Percentiles rank a stretch among this genome's conserved stretches.
Conservation (phyloP, 2,329 filamentous ascomycete genomes). For the Trichophyton mentagrophytes region DNA sequence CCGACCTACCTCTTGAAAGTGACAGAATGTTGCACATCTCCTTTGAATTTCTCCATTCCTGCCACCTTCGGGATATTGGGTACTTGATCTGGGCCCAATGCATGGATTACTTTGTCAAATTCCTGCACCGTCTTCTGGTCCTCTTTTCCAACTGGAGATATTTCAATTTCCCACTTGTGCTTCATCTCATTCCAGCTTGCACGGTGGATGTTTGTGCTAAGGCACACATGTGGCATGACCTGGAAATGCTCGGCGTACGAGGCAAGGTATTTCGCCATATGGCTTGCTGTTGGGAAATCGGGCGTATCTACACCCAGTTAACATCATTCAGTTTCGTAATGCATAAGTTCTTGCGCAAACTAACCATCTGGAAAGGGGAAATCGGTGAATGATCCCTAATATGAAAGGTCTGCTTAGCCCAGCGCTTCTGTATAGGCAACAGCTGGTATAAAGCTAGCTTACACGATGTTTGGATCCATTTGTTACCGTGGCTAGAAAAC, state of each 20-base stretch:
- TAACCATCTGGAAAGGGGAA: not conserved
- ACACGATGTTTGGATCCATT: not conserved
- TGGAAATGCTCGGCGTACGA: conserved; percentile 13
- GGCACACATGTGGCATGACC: conserved; percentile 5
- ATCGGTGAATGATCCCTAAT: not conserved
- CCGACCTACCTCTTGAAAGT: not conserved
- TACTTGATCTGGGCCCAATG: conserved; percentile 18
- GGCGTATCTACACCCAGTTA: conserved; percentile 6
- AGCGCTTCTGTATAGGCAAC: not conserved
- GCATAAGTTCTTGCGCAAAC: not conserved
- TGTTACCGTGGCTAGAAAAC: not conserved
- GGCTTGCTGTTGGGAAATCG: conserved; percentile 4
- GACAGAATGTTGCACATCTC: not conserved
- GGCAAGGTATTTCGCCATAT: conserved; percentile 13
- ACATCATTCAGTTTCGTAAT: not conserved
- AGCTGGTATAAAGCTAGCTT: not conserved
- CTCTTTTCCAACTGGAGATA: not conserved
- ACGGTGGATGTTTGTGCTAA: conserved; percentile 9
- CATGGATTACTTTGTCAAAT: conserved; percentile 27
- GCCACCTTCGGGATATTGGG: conserved; percentile 14
- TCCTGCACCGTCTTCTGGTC: not conserved
- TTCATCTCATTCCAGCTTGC: conserved; percentile 8
- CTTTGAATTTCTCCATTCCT: conserved; percentile 13
- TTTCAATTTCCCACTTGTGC: conserved; percentile 12
- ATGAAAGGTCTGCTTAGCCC: not conserved